Conservation (phyloP, 441 rosid genomes). For the Erysimum cheiri region DNA sequence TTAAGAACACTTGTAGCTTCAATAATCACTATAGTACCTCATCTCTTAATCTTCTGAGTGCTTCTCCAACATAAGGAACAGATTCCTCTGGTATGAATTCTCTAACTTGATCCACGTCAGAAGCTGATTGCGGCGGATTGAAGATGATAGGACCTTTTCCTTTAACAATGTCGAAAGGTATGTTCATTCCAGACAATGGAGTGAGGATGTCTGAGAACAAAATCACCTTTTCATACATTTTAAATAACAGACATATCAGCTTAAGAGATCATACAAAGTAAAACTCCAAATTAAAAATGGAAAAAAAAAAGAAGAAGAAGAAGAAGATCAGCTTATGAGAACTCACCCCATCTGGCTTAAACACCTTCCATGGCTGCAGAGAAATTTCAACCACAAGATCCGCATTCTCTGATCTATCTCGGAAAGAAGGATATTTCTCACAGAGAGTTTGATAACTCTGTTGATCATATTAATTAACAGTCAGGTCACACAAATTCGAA, state of each 20-base stretch:
- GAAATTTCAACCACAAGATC: constrained; percentile 95
- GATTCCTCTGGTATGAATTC: constrained; percentile 84
- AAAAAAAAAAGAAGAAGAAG: constrained; percentile 1
- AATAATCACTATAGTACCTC: constrained; percentile 57
- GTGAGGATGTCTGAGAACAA: constrained; percentile 96
- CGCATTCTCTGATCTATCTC: constrained; percentile 93
- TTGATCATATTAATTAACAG: constrained; percentile 20
- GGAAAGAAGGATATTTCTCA: constrained; percentile 89
- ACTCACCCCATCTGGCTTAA: constrained; percentile 91
- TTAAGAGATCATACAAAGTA: not conserved
- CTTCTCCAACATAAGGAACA: constrained; percentile 96
- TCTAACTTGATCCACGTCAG: constrained; percentile 77
- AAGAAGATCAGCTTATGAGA: not conserved
- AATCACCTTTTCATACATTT: constrained; percentile 68
- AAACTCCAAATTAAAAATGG: not conserved
- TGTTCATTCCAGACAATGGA: constrained; percentile 97
- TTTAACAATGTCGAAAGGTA: constrained; percentile 94
- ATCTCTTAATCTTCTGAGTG: constrained; percentile 74
- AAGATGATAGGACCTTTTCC: constrained; percentile 94
- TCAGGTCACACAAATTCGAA: not conserved
- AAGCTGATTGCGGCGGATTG: constrained; percentile 66
- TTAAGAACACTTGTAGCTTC: not conserved
- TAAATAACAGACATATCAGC: constrained; percentile 31
- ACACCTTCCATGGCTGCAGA: constrained; percentile 96
- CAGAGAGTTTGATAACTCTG: constrained; percentile 88